Evolutionary conservation across 306 rosid species (phyloP), one percentile per base, ranked within the genome.

Genomic region (Trichosanthes truncata): DNA sequence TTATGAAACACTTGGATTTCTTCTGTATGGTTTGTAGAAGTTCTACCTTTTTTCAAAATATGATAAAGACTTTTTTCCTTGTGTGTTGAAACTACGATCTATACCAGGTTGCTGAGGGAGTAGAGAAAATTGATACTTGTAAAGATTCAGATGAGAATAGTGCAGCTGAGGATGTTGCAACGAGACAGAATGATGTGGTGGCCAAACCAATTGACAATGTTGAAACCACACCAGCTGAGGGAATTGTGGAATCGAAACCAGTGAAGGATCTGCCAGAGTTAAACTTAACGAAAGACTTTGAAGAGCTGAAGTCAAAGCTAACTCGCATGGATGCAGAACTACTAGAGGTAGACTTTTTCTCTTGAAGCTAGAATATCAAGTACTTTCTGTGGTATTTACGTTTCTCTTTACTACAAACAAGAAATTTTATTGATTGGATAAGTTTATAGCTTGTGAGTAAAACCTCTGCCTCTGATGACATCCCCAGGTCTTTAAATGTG

Each of bases 341-440:
- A 79, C 87, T 86, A 80, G 97, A 89, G 99, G 99, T 95, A 57
- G 86, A 90, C 83, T 51, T 48, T 86, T 79, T 48, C 45, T 62
- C 81, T 77, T 13, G 46, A 79, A 53, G 77, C 76, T 72, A 55
- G 82, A 66, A 35, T 77, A 21, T 45, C 53, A 62, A 46, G 57
- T 49, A 21, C n/a, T 18, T 33, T 4, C 25, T 29, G 38, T 4
- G 55, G 53, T 38, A 41, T 0, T 51, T 40, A 65, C 61, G 79
- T 52, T 75, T 69, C 40, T 78, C 76, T 49, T 36, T 66, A 15
- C 11, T 11, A 1, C 25, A 5, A 73, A 43, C 20, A 71, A 23
- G 18, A 71, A 46, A 21, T 13, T 43, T 12, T 43, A 23, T 71
- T 71, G 76, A 41, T 71, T 45, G 56, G 21, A 71, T 71, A 11